Evolutionary conservation across 345 rosid species (phyloP), one percentile per base, ranked within the genome.

Genomic region (Clausena lansium): DNA sequence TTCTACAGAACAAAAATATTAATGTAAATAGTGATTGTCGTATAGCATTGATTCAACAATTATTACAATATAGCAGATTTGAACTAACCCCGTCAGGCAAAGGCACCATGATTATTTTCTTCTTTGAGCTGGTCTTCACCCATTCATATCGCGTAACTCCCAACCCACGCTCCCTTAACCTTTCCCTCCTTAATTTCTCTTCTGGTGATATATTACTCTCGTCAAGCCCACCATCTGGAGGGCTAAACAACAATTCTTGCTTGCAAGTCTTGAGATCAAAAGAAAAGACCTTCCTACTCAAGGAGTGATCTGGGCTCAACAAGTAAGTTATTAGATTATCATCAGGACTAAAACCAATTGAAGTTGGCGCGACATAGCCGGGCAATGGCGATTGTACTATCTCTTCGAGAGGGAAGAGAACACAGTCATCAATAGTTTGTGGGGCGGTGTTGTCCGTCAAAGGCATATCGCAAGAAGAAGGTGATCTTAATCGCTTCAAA

Each of bases 111-210:
- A 95, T 88, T 28, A 82, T 82, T 73, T 87, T 91, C 92, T 85
- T 92, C 84, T 88, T 90, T 3, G 81, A 76, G 84, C 85, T 83
- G 4, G 92, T 84, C 89, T 93, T 92, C 73, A 91, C 91, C 99
- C 99, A 95, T 81, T 95, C 99, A 64, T 91, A 95, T 38, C 91
- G 88, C 0, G 99, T 95, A 27, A 95, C 99, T 10, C 99, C 99
- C 81, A 95, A 82, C 0, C 99, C 98, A 38, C 97, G 97, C 74
- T 95, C 97, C 80, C 99, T 84, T 17, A 81, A 79, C 86, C 99
- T 92, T 82, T 95, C 99, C 83, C 99, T 88, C 77, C 99, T 90
- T 81, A 96, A 76, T 80, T 91, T 96, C 85, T 96, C 99, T 73
- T 96, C 98, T 0, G 91, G 83, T 0, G 99, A 90, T 67, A 96